Percentiles rank a stretch among this genome's conserved stretches.
These are phyloP conservation scores for Penicillium malachiteum DNA, from an alignment of 495 filamentous ascomycete genomes.

Conservation along the genomic window DNA sequence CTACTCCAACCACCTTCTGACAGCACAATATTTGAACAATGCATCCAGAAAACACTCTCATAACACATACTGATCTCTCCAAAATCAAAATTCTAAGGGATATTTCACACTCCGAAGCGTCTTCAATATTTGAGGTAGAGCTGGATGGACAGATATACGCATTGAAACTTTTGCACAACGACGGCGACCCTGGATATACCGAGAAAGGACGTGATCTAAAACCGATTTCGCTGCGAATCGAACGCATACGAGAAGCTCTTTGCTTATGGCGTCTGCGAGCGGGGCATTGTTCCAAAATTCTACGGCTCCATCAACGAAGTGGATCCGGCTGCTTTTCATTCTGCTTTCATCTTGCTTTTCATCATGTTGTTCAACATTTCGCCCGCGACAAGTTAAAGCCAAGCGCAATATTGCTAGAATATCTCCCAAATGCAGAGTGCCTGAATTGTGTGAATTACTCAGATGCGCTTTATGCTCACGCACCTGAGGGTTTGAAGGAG, in stretches of 20 bases:
- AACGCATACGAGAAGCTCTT: conserved; percentile 20
- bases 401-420: conserved; percentile 20
- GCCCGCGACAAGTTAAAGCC: conserved; percentile 1
- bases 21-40: too few relatives aligned
- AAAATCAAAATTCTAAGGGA: too few relatives aligned
- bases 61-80: too few relatives aligned
- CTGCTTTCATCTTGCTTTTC: conserved; percentile 10
- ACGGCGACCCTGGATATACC: too few relatives aligned
- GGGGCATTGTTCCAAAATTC: conserved; percentile 14
- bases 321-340: conserved; percentile 19
- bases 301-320: conserved; percentile 17
- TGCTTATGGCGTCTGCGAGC: conserved; percentile 11
- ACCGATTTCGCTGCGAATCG: conserved; percentile 19
- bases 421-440: conserved; percentile 13
- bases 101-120: too few relatives aligned
- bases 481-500: conserved; percentile 13
- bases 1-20: too few relatives aligned
- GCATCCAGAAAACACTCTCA: too few relatives aligned
- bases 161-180: too few relatives aligned
- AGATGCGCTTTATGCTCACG: conserved; percentile 11
- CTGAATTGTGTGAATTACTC: conserved; percentile 26
- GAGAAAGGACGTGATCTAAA: too few relatives aligned
- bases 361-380: conserved; percentile 15
- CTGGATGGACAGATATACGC: too few relatives aligned
- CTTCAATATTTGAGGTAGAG: too few relatives aligned